Conservation (phyloP, 2,329 filamentous ascomycete genomes). For the Sporothrix luriei region DNA sequence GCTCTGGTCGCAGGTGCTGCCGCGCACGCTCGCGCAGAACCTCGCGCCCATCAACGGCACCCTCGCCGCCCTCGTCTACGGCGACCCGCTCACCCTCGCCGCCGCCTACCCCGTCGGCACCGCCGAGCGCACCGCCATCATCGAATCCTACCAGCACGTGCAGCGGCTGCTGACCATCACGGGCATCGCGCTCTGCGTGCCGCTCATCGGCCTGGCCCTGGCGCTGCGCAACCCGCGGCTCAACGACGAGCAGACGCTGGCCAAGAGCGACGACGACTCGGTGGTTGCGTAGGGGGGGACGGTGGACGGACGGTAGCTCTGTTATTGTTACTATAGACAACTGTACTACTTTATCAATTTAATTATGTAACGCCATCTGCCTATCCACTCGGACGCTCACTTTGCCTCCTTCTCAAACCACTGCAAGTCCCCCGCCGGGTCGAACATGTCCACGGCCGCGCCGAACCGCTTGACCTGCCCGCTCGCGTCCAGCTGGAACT, state of each 20-base stretch:
- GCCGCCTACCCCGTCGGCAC: slow-evolving; percentile 48
- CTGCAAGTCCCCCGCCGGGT: too few relatives aligned
- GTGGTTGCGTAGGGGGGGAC: slow-evolving; percentile 10
- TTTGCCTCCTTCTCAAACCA: too few relatives aligned
- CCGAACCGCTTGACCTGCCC: background rate
- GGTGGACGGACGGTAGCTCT: too few relatives aligned
- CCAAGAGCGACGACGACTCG: slow-evolving; percentile 30
- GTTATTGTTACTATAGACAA: too few relatives aligned
- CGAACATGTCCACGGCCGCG: background rate
- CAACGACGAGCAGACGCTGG: slow-evolving; percentile 51
- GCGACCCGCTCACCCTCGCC: slow-evolving; percentile 43
- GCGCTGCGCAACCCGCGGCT: slow-evolving; percentile 52
- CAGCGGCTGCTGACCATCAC: slow-evolving; percentile 53
- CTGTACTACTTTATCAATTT: too few relatives aligned
- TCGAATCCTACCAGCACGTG: slow-evolving; percentile 51
- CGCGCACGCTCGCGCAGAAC: slow-evolving; percentile 45
- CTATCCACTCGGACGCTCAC: too few relatives aligned
- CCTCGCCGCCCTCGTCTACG: slow-evolving; percentile 44
- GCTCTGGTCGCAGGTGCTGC: slow-evolving; percentile 63
- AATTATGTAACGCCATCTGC: too few relatives aligned
- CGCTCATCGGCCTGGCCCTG: slow-evolving; percentile 51
- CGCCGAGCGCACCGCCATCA: slow-evolving; percentile 48
- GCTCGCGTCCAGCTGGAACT: background rate
- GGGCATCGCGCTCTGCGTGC: slow-evolving; percentile 54
- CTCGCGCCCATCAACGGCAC: slow-evolving; percentile 44